These are phyloP conservation scores for Aureobasidium lini DNA, from an alignment of 2,329 filamentous ascomycete genomes.

Conservation along the genomic window DNA sequence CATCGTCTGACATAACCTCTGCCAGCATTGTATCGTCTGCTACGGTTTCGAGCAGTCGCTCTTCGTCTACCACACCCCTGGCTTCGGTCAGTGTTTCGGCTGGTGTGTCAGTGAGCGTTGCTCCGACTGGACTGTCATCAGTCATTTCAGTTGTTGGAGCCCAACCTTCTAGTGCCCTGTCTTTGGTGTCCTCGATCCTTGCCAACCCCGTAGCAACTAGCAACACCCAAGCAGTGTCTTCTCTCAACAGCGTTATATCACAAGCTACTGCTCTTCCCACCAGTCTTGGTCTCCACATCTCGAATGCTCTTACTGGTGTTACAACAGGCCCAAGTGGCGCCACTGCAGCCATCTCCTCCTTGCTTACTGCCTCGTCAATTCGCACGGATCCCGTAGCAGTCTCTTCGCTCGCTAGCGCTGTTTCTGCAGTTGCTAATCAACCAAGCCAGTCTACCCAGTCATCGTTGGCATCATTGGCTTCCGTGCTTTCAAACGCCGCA, in stretches of 20 bases:
- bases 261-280: not conserved
- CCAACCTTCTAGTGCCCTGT: not conserved
- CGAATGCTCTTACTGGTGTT: not conserved
- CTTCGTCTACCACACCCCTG: not conserved
- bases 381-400: not conserved
- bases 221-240: not conserved
- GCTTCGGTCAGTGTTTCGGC: not conserved
- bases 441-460: not conserved
- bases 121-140: not conserved
- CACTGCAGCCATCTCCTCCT: not conserved
- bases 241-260: not conserved
- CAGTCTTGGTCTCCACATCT: not conserved
- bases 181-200: not conserved
- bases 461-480: not conserved
- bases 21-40: not conserved
- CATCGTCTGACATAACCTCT: not conserved
- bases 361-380: not conserved
- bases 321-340: not conserved
- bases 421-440: not conserved
- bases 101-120: not conserved
- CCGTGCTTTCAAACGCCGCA: not conserved
- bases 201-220: not conserved
- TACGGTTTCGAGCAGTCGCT: not conserved
- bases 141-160: not conserved
- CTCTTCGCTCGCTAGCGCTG: not conserved